Base-by-base conservation (phyloP, 2,329 filamentous ascomycete species). In the Hypoxylon sp. region DNA sequence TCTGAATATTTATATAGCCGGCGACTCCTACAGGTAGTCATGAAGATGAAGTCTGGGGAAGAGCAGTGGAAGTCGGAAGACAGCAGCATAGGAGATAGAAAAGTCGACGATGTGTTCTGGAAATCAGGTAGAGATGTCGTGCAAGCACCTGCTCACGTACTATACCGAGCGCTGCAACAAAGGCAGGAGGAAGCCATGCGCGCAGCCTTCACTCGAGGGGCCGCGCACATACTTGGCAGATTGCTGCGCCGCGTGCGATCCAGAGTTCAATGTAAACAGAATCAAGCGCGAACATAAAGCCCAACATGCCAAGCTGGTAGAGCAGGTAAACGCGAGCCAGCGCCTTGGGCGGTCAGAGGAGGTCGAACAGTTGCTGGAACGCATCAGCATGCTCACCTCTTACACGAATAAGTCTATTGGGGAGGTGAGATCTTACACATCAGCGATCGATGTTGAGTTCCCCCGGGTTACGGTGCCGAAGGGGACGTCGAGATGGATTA, bases 191-290 rank as follows among this genome's bases (percentile, higher is more conserved):
- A 13, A 7, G 47, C 58, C 53, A n/a, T 64, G 48, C 23, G 15
- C 47, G 17, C 31, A 38, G 0, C 46, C 35, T 6, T 27, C 37
- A 15, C 48, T 53, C 20, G 48, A 56, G 13, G 55, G 48, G 4
- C 57, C 61, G 26, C 55, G 52, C 20, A 56, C 53, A 10, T 69
- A 68, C 51, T 48, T 77, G 38, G 55, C 70, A 37, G 74, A 75
- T 60, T 74, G 72, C n/a, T 78, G 75, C 63, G 70, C 74, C 6
- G 47, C 59, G 4, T 78, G 76, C 58, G 74, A 77, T 46, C 69
- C 72, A 0, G 66, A 67, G 0, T 66, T 68, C 40, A 55, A 54
- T 17, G 62, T 59, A 9, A 52, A 46, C 18, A 64, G 56, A 31
- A 69, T 72, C 15, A 67, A 66, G 3, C 59, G 60, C 0, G 27